These are phyloP conservation scores for Suillus bovinus DNA, from an alignment of 768 basidiomycete species.

Conservation along the genomic window DNA sequence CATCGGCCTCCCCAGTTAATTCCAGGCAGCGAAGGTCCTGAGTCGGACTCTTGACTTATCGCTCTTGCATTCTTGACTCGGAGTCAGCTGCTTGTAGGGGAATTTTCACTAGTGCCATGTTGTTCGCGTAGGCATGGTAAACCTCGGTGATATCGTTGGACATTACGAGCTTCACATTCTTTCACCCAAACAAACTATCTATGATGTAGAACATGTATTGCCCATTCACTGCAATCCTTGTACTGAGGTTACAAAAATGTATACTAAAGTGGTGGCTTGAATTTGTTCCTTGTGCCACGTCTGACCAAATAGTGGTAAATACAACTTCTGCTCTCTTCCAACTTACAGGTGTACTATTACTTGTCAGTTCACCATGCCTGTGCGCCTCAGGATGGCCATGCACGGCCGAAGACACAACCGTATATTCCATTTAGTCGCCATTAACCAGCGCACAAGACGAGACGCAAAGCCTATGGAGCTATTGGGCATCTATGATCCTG, in stretches of 20 bases:
- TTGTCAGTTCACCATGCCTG: constrained; percentile 57
- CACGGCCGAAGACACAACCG: constrained; percentile 76
- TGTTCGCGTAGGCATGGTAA: background rate
- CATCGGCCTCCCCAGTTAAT: constrained; percentile 48
- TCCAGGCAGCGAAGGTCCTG: constrained; percentile 71
- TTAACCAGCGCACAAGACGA: constrained; percentile 66
- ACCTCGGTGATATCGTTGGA: background rate
- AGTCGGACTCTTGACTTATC: constrained; percentile 26
- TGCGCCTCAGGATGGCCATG: constrained; percentile 84
- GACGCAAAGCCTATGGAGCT: constrained; percentile 88
- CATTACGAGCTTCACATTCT: background rate
- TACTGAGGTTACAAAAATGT: background rate
- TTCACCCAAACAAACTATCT: background rate
- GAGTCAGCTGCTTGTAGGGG: background rate
- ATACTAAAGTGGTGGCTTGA: too few species aligned
- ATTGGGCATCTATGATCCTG: constrained; percentile 83
- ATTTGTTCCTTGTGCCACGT: too few species aligned
- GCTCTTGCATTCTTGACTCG: background rate
- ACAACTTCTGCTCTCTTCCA: constrained; percentile 11
- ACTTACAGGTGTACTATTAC: constrained; percentile 4
- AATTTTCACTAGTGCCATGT: background rate
- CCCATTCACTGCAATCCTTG: background rate
- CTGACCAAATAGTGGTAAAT: constrained; percentile 25
- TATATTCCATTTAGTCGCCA: constrained; percentile 84
- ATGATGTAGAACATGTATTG: background rate